Evolutionary conservation across 2,329 filamentous ascomycete genomes (phyloP), one percentile per base, ranked within the genome.

Genomic region (Orbilia oligospora): DNA sequence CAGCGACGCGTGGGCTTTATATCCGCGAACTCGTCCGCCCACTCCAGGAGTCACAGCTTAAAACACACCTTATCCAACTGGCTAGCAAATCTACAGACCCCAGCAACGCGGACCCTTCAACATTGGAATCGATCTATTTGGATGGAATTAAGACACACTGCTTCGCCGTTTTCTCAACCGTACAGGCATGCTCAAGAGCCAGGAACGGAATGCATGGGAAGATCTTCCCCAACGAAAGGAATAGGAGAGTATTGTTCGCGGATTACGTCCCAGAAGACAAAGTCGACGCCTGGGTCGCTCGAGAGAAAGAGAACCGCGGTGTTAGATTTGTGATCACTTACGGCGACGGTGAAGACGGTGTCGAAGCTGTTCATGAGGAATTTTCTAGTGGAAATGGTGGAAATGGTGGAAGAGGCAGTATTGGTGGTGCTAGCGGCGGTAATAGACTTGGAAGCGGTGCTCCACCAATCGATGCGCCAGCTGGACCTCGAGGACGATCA

Each of bases 1-100:
- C 89, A 22, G 90, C 91, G 4, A 95, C 94, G 2, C 85, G 89
- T 36, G 91, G 93, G 16, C 86, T 98, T 56, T 98, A 97, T 85
- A 96, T 98, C 81, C 91, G 91, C 84, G 91, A 97, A 82, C 89
- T 98, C 69, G 94, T 97, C 90, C 91, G 95, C 56, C 94, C 96
- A 9, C 87, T 98, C 22, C 91, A 93, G 76, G 88, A 90, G 0
- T 86, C 87, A 27, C 86, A 87, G 18, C 88, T 98, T 0, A 89
- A 89, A 81, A 87, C 88, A 0, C 90, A 97, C 82, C 87, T 98
- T 3, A 83, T 89, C 51, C 86, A 88, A 5, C 88, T 97, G 48
- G 93, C 93, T 1, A 84, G 87, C 0, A 86, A 90, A 20, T 38
- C 78, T 10, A 61, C 63, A 12, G 69, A 75, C 10, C 53, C 67